These are phyloP conservation scores for Secale cereale DNA, from an alignment of 176 grass and related monocot species.

Conservation along the genomic window DNA sequence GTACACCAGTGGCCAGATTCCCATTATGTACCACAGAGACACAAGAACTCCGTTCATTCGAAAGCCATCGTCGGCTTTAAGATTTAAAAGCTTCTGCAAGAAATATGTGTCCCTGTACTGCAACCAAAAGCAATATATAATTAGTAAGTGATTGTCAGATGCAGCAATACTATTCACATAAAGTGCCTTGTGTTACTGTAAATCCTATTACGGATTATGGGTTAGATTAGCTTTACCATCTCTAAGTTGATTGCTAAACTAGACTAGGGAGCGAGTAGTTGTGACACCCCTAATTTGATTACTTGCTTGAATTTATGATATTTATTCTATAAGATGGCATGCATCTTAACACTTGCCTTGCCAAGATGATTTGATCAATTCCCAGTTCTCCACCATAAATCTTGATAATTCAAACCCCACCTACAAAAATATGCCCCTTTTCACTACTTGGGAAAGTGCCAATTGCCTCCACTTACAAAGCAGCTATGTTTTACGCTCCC, in stretches of 20 bases:
- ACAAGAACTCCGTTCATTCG: constrained; percentile 85
- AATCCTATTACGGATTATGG: background rate
- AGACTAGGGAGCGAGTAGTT: background rate
- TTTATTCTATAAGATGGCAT: background rate
- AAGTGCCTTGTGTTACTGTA: background rate
- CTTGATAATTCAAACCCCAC: no score
- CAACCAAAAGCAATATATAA: constrained; percentile 12
- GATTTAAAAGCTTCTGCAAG: constrained; percentile 72
- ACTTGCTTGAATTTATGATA: background rate
- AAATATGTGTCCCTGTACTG: constrained; percentile 90
- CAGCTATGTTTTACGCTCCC: no score
- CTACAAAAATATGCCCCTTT: no score
- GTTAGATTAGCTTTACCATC: background rate
- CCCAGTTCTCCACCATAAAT: no score
- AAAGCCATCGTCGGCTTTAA: constrained; percentile 83
- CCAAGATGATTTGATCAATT: no score
- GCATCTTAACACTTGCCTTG: background rate
- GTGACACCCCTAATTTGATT: background rate
- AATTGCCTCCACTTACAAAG: no score
- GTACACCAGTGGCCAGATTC: constrained; percentile 85
- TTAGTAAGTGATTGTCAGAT: background rate
- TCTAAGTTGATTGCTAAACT: background rate
- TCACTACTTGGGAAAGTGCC: no score
- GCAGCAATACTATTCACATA: background rate
- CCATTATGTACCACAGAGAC: constrained; percentile 88